Base-by-base conservation (phyloP, 1,139 yeast genomes). In the Debaryomyces fabryi region DNA sequence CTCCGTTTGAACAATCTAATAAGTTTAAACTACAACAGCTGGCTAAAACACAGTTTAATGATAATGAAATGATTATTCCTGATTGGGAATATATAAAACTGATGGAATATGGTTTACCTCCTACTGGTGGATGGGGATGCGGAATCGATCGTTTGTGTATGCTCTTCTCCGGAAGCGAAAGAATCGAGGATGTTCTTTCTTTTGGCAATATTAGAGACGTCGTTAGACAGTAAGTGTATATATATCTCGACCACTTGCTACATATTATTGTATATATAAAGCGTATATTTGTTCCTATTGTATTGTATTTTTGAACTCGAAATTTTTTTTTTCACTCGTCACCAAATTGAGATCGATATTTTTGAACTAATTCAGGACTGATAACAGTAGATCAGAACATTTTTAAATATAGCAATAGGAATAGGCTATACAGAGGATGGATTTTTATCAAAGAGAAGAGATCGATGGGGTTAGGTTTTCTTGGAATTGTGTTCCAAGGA, bases 121-220 rank as follows among this genome's bases (percentile, higher is more conserved):
- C 99, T 0, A 92, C 97, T 1, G 98, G 97, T 1, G 99, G 99
- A 0, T 89, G 97, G 90, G 99, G 99, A 0, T 72, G 96, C 53
- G 99, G 99, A 0, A 77, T 95, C 21, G 99, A 95, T 62, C 68
- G 99, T 46, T 68, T 93, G 33, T 85, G 86, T 40, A 91, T 93
- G 98, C 67, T 89, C 23, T 71, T 92, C 44, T 78, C 86, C 5
- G 85, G 81, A 0, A 69, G 78, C 24, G 72, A 72, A 9, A 71
- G 96, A 24, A 91, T 95, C 20, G 96, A 88, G 49, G 82, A 84
- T 23, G 97, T 92, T 1, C 68, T 93, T 37, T 73, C 90, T 0
- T 93, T 93, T 69, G 99, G 99, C 0, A 84, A 83, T 42, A 65
- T 93, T 9, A 81, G 82, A 46, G 93, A 88, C 64, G 96, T 89